Percentiles rank a stretch among this genome's conserved stretches.
phyloP scores from a whole-genome alignment of 148 eudicot genomes.

The Vaccinium vitisidaea region DNA sequence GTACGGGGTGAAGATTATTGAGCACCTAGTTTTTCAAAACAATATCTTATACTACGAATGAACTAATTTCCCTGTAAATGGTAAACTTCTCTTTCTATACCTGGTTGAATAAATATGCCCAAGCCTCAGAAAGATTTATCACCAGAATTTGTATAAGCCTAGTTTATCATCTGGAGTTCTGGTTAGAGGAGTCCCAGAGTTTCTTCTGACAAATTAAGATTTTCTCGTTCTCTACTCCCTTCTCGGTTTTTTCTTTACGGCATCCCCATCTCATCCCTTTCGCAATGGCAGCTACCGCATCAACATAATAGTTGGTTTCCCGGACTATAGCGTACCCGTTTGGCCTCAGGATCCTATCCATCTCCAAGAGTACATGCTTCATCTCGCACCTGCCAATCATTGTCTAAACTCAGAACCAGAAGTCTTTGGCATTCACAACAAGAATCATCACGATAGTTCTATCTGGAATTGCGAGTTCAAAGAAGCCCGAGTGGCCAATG shows the following conservation, averaged over 20 bases:
- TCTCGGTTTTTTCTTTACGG: slow-evolving; percentile 63
- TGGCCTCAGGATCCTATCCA: slow-evolving; percentile 94
- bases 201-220: slow-evolving; percentile 85
- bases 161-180: slow-evolving; percentile 44
- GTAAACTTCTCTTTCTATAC: neutral
- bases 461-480: neutral
- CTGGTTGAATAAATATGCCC: slow-evolving; percentile 4
- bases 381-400: slow-evolving; percentile 67
- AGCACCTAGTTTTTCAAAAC: neutral
- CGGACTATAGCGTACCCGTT: slow-evolving; percentile 70
- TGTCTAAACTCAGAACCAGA: slow-evolving; percentile 1
- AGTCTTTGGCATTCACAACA: neutral
- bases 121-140: neutral
- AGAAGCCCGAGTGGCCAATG: neutral
- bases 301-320: slow-evolving; percentile 62
- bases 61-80: slow-evolving; percentile 11
- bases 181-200: slow-evolving; percentile 70
- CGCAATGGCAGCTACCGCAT: slow-evolving; percentile 49
- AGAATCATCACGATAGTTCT: neutral
- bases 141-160: neutral
- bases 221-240: slow-evolving; percentile 58
- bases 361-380: slow-evolving; percentile 84
- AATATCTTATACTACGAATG: neutral
- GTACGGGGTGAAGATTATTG: neutral
- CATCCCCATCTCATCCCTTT: slow-evolving; percentile 90